Evolutionary conservation across 2,329 filamentous ascomycete species (phyloP).

Genomic region (Fusarium multiceps): DNA sequence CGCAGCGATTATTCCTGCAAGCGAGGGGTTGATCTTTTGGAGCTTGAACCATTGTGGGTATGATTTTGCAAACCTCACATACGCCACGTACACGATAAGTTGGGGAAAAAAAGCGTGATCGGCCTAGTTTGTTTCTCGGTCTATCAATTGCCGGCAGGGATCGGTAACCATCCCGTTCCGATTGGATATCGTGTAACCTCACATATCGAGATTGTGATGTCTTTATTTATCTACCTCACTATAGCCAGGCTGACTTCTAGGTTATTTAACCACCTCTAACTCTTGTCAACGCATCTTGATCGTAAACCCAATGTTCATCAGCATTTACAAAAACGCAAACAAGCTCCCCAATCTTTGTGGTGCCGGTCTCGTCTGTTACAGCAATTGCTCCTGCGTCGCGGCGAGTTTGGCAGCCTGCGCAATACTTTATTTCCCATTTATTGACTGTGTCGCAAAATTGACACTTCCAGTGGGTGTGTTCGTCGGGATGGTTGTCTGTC

Average conservation of each 20-base stretch:
- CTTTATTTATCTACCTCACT: no score
- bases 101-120: constrained; percentile 1
- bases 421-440: neutral
- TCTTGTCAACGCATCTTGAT: neutral
- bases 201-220: no score
- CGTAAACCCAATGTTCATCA: neutral
- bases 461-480: neutral
- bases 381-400: accelerated
- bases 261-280: neutral
- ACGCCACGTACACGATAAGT: neutral
- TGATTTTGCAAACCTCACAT: constrained; percentile 1
- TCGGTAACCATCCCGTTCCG: neutral
- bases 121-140: neutral
- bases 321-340: neutral
- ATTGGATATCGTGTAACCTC: neutral
- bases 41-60: neutral
- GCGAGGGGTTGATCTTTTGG: neutral
- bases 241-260: no score
- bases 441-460: neutral
- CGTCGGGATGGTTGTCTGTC: neutral
- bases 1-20: neutral
- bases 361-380: neutral
- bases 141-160: neutral
- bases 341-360: neutral
- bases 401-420: neutral